phyloP scores from a whole-genome alignment of 2,329 filamentous ascomycete genomes.

The Microdochium paspali region DNA sequence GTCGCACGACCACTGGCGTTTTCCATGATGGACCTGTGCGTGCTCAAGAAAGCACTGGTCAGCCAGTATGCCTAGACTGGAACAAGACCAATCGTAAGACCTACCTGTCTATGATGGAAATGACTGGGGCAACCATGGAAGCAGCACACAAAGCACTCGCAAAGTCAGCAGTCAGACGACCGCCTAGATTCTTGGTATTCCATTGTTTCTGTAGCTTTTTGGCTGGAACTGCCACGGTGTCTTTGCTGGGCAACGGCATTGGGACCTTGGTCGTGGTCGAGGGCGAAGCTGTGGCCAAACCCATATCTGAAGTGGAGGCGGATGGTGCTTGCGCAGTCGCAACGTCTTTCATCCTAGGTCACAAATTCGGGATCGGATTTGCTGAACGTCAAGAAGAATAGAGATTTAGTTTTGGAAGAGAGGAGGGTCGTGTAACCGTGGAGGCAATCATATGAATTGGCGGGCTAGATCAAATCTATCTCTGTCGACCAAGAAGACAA shows the following conservation, averaged over 20 bases:
- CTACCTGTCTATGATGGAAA: constrained; percentile 81
- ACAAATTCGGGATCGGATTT: background rate
- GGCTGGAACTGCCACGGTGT: background rate
- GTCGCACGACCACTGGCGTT: constrained; percentile 63
- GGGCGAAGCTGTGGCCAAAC: too few species aligned
- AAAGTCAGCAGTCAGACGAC: constrained; percentile 59
- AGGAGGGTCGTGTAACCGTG: too few species aligned
- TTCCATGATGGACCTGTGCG: constrained; percentile 62
- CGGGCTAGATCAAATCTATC: too few species aligned
- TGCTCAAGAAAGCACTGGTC: constrained; percentile 3
- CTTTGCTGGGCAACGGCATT: background rate
- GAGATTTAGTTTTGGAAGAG: too few species aligned
- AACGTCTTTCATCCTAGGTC: background rate
- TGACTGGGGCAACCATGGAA: constrained; percentile 69
- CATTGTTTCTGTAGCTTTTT: constrained; percentile 31
- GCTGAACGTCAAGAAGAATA: background rate
- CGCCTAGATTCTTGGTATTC: constrained; percentile 67
- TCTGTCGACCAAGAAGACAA: too few species aligned
- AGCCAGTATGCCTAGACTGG: constrained; percentile 1
- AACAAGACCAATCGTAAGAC: background rate
- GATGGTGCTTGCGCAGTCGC: background rate
- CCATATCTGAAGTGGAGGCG: background rate
- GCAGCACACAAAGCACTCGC: constrained; percentile 63
- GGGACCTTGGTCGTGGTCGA: background rate
- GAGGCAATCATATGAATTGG: too few species aligned